phyloP scores from a whole-genome alignment of 805 yeast genomes.

The Lipomyces spencermartinsiae region DNA sequence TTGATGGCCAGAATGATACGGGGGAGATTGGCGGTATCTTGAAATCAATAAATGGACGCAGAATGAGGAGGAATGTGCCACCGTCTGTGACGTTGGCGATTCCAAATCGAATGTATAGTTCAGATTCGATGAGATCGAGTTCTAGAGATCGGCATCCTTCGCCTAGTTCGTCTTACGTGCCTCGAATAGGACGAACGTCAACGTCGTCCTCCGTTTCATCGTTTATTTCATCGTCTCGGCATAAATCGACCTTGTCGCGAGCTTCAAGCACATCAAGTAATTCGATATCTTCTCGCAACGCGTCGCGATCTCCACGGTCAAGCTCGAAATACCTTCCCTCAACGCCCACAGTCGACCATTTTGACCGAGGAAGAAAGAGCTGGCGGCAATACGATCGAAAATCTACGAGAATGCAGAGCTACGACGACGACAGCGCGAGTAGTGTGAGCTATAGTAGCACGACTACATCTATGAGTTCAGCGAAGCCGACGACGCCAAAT shows the following conservation, averaged over 20 bases:
- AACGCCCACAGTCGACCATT: constrained; percentile 18
- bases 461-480: background rate
- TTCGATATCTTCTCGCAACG: constrained; percentile 26
- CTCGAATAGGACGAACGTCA: constrained; percentile 33
- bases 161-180: constrained; percentile 17
- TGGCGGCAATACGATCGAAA: background rate
- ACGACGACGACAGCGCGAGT: constrained; percentile 11
- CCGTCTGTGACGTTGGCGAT: background rate
- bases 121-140: constrained; percentile 26
- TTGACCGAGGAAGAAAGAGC: constrained; percentile 10
- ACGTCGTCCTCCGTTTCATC: constrained; percentile 40
- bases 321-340: constrained; percentile 19
- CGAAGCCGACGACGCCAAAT: background rate
- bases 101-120: constrained; percentile 16
- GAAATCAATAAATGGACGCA: background rate
- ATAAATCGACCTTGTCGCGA: constrained; percentile 25
- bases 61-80: background rate
- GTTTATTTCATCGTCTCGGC: constrained; percentile 19
- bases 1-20: background rate
- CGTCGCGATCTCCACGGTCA: constrained; percentile 33
- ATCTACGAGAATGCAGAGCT: background rate
- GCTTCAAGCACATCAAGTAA: constrained; percentile 37
- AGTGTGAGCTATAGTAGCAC: constrained; percentile 10
- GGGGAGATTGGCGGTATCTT: background rate
- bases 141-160: constrained; percentile 34